These are phyloP conservation scores for Starmerella apis DNA, from an alignment of 805 yeast genomes.

Conservation along the genomic window DNA sequence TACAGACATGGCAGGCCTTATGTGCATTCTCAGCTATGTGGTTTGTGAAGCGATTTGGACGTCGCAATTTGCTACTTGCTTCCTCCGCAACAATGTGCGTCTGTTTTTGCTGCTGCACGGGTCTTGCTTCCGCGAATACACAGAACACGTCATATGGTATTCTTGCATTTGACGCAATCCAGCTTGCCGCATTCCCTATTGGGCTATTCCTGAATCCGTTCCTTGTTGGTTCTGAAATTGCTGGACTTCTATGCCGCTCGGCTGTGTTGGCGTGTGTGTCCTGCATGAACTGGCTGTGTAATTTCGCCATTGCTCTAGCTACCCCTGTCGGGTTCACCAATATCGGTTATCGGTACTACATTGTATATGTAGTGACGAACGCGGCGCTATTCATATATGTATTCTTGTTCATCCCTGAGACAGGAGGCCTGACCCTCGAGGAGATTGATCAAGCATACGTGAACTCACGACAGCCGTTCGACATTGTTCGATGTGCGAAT, in stretches of 20 bases:
- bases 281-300: slow-evolving; percentile 48
- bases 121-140: slow-evolving; percentile 30
- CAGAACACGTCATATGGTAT: slow-evolving; percentile 32
- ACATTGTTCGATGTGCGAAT: slow-evolving; percentile 15
- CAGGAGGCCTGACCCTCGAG: slow-evolving; percentile 50
- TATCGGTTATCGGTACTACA: slow-evolving; percentile 46
- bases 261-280: slow-evolving; percentile 46
- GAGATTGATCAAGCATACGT: slow-evolving; percentile 37
- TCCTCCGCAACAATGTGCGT: slow-evolving; percentile 31
- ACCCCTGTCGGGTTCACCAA: slow-evolving; percentile 43
- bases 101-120: slow-evolving; percentile 28
- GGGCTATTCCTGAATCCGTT: slow-evolving; percentile 35
- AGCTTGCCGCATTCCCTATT: slow-evolving; percentile 40
- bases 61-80: slow-evolving; percentile 39
- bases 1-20: slow-evolving; percentile 35
- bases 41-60: slow-evolving; percentile 44
- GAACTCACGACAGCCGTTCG: slow-evolving; percentile 17
- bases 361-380: slow-evolving; percentile 49
- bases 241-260: slow-evolving; percentile 41
- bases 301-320: slow-evolving; percentile 46
- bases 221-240: slow-evolving; percentile 47
- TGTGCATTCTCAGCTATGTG: slow-evolving; percentile 42
- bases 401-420: slow-evolving; percentile 46
- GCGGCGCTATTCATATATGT: slow-evolving; percentile 38
- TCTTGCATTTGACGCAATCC: slow-evolving; percentile 40